phyloP scores from a whole-genome alignment of 2,329 filamentous ascomycete genomes.

The Trichoderma gracile region DNA sequence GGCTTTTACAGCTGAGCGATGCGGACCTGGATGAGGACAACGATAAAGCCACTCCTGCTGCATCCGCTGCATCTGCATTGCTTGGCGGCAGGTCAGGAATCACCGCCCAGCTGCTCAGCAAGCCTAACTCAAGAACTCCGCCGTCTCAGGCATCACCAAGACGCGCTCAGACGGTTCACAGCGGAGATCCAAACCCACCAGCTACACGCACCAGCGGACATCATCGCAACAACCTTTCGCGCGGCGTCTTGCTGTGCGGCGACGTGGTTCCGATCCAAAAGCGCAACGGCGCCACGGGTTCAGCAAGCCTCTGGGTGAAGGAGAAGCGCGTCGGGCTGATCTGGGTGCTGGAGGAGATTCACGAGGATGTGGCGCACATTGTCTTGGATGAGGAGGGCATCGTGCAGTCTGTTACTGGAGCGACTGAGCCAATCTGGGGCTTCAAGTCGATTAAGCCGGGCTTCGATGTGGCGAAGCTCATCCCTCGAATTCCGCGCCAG shows the following conservation, averaged over 20 bases:
- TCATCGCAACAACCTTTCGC: conserved; percentile 72
- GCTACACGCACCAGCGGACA: conserved; percentile 58
- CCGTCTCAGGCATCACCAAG: conserved; percentile 53
- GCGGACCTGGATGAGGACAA: conserved; percentile 37
- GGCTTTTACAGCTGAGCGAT: conserved; percentile 60
- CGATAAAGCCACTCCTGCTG: conserved; percentile 40
- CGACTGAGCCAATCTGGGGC: conserved; percentile 85
- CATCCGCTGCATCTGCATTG: conserved; percentile 51
- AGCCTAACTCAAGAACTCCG: conserved; percentile 65
- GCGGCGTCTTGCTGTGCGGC: conserved; percentile 88
- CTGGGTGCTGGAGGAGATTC: conserved; percentile 97
- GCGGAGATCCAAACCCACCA: conserved; percentile 54
- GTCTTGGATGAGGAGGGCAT: conserved; percentile 75
- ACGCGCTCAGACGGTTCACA: conserved; percentile 65
- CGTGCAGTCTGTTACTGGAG: conserved; percentile 69
- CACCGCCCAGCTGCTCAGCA: conserved; percentile 84
- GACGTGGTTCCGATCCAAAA: conserved; percentile 99
- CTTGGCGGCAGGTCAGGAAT: conserved; percentile 74
- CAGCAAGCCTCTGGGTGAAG: conserved; percentile 97
- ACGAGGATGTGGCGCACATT: conserved; percentile 83
- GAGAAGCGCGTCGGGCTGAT: conserved; percentile 92
- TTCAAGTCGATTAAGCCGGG: conserved; percentile 65
- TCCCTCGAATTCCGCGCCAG: conserved; percentile 80
- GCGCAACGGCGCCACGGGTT: conserved; percentile 85
- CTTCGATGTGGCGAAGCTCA: conserved; percentile 72